Conservation (phyloP, 805 yeast genomes). For the Lipomyces yamadae region DNA sequence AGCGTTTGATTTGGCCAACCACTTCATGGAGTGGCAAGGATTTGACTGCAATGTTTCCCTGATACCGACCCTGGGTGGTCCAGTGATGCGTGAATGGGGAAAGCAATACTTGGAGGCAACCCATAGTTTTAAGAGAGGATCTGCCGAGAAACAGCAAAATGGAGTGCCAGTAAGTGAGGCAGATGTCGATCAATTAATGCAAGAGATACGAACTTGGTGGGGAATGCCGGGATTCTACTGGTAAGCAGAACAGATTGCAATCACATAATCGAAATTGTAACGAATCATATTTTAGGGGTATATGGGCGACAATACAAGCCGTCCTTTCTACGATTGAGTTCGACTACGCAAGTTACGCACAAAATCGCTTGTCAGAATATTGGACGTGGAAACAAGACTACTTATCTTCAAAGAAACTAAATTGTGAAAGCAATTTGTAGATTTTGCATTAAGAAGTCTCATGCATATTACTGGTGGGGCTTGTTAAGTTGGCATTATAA, state of each 20-base stretch:
- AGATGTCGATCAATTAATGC: slow-evolving; percentile 53
- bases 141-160: neutral
- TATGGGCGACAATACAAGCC: slow-evolving; percentile 80
- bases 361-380: slow-evolving; percentile 65
- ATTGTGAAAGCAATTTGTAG: slow-evolving; percentile 4
- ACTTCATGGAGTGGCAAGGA: slow-evolving; percentile 82
- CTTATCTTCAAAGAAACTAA: slow-evolving; percentile 5
- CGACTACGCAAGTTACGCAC: slow-evolving; percentile 66
- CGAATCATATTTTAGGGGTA: slow-evolving; percentile 54
- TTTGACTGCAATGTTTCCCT: slow-evolving; percentile 67
- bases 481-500: neutral
- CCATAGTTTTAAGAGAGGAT: slow-evolving; percentile 24
- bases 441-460: neutral
- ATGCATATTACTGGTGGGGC: neutral
- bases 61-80: slow-evolving; percentile 62
- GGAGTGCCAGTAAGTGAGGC: slow-evolving; percentile 34
- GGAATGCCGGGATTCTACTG: slow-evolving; percentile 85
- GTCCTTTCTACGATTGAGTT: slow-evolving; percentile 72
- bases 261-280: neutral
- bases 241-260: slow-evolving; percentile 8
- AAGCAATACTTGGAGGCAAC: slow-evolving; percentile 55
- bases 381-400: slow-evolving; percentile 61
- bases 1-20: slow-evolving; percentile 76
- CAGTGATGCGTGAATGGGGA: slow-evolving; percentile 61
- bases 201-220: slow-evolving; percentile 64